Evolutionary conservation across 371 early-diverging fungal species (phyloP), one percentile per base, ranked within the genome.

Genomic region (Polyrhizophydium stewartii): DNA sequence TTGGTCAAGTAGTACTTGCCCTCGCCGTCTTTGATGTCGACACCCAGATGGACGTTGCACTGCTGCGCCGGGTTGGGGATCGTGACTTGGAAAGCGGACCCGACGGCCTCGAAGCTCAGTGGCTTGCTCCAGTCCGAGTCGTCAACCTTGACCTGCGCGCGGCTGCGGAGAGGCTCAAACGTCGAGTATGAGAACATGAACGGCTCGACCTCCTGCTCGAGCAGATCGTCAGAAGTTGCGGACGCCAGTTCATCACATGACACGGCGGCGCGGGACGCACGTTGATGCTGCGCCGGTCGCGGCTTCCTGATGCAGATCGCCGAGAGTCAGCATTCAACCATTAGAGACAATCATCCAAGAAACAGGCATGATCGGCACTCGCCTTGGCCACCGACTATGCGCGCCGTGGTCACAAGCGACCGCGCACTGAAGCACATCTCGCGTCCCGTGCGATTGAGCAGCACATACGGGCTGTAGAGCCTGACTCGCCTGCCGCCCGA

Each of bases 161-260:
- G 79, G 69, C 92, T 94, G 17, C 89, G 76, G 0, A 79, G 56
- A 37, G 88, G 85, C 55, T 94, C 93, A 50, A 81, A 80, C 40
- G 78, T 87, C 0, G 90, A 89, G 70, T 94, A 96, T 9, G 96
- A 94, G 68, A 94, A 96, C 94, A 98, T 92, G 43, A 93, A 84
- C 10, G 98, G 96, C 27, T 82, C 63, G 35, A 61, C 67, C 41
- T 47, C 41, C 24, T 27, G 64, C 24, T n/a, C n/a, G n/a, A n/a
- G n/a, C n/a, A n/a, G n/a, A n/a, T n/a, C n/a, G n/a, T n/a, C n/a
- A n/a, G n/a, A n/a, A n/a, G n/a, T n/a, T n/a, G n/a, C n/a, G n/a
- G n/a, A n/a, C n/a, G n/a, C n/a, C n/a, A n/a, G n/a, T n/a, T n/a
- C n/a, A n/a, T n/a, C n/a, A n/a, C n/a, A n/a, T n/a, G n/a, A n/a